These are phyloP conservation scores for Echinosophora koreensis DNA, from an alignment of 306 rosid species.

Conservation along the genomic window DNA sequence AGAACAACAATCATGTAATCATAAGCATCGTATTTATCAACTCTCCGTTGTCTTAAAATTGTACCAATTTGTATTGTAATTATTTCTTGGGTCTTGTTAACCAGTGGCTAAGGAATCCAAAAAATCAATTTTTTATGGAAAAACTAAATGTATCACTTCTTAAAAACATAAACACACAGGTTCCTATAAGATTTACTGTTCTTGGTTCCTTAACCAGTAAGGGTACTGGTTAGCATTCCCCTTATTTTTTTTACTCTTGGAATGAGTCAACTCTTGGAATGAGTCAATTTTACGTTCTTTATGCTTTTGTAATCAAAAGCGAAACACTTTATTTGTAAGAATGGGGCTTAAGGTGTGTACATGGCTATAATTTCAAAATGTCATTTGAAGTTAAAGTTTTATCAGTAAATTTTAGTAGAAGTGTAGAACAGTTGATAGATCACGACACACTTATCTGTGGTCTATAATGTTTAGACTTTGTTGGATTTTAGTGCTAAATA, in stretches of 20 bases:
- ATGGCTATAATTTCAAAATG: background rate
- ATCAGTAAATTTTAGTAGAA: background rate
- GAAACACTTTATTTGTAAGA: background rate
- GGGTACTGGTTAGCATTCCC: too few species aligned
- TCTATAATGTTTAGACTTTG: constrained; percentile 11
- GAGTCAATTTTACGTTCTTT: too few species aligned
- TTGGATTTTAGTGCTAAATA: background rate
- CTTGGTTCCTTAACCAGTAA: too few species aligned
- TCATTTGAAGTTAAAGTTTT: background rate
- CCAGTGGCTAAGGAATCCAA: too few species aligned
- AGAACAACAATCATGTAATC: constrained; percentile 1
- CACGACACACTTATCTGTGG: background rate
- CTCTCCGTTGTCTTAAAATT: constrained; percentile 4
- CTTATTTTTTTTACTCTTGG: too few species aligned
- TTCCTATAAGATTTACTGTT: too few species aligned
- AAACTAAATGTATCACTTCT: too few species aligned
- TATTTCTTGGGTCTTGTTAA: too few species aligned
- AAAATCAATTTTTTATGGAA: too few species aligned
- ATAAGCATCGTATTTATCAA: constrained; percentile 18
- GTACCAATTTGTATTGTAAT: background rate
- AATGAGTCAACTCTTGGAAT: too few species aligned
- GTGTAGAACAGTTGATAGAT: background rate
- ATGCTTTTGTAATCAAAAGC: too few species aligned
- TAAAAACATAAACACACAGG: too few species aligned
- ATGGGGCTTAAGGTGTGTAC: background rate